Base-by-base conservation (phyloP, 2,329 filamentous ascomycete genomes). In the Ceratocystis colombiana region DNA sequence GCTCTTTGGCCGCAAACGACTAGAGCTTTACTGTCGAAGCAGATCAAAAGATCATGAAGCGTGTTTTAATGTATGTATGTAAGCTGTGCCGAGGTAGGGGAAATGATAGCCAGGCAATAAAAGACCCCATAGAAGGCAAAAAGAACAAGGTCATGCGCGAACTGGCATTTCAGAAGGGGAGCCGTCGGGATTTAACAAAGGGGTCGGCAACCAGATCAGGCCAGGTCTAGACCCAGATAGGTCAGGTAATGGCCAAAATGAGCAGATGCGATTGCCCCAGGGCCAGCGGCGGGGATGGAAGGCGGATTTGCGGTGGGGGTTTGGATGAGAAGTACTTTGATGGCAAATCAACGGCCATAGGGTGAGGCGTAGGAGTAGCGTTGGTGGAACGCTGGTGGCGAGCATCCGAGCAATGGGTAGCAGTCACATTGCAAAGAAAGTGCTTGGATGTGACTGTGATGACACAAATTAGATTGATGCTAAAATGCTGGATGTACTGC, bases 161-260 rank as follows among this genome's bases (percentile, higher is more conserved):
- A 12, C 61, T 15, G 55, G 55, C 55, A 59, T 37, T 59, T 33
- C 55, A 59, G n/a, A 59, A 37, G 55, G 28, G 55, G 55, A 37
- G 30, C 55, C 33, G 55, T 30, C 55, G 55, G 55, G 55, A 59
- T 59, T 17, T 25, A 59, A 37, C 55, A 59, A 15, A 59, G 55
- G 55, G 55, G 17, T 59, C 55, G 55, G 55, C 28, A 30, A 12
- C 5, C 55, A 59, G 28, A 37, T 37, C 55, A 59, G 55, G 55
- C 20, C 55, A 59, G 55, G 55, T 3, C 55, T 30, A 59, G 53
- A 30, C 28, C 28, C n/a, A 17, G 53, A 22, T 25, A 57, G 53
- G 22, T 25, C 53, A 57, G 22, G 22, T 4, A 22, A 57, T 33
- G 25, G 25, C 12, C 15, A 30, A 5, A 12, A 59, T 59, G 28